Conservation (phyloP, 148 eudicot genomes). For the Beta vulgaris region DNA sequence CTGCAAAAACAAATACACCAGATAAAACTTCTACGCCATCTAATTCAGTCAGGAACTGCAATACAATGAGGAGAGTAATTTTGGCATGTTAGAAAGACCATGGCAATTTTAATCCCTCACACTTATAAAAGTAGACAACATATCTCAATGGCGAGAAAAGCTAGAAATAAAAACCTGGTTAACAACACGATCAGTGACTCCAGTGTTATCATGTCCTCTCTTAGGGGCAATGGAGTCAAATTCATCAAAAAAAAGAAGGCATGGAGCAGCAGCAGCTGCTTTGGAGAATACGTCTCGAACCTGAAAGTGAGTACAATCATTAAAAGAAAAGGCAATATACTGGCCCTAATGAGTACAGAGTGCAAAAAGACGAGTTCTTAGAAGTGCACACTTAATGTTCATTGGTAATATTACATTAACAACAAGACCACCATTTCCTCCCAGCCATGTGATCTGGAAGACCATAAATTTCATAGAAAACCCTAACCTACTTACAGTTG, state of each 20-base stretch:
- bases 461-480: not conserved
- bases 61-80: constrained; percentile 8
- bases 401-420: not conserved
- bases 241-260: constrained; percentile 95
- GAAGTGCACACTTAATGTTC: not conserved
- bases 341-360: not conserved
- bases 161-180: constrained; percentile 61
- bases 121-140: not conserved
- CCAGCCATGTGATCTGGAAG: not conserved
- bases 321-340: not conserved
- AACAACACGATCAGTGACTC: constrained; percentile 98
- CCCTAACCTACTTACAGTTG: not conserved
- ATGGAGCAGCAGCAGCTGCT: constrained; percentile 98
- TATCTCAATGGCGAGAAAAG: not conserved
- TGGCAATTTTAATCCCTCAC: not conserved
- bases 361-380: not conserved
- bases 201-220: constrained; percentile 99
- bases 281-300: constrained; percentile 94
- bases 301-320: constrained; percentile 38
- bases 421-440: not conserved
- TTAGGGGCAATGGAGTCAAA: constrained; percentile 99
- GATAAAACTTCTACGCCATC: constrained; percentile 96
- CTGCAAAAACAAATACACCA: constrained; percentile 99
- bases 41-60: constrained; percentile 89
- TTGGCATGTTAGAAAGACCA: constrained; percentile 5